A percentile compares a stretch with the other conserved stretches of the same genome.
These are phyloP conservation scores for Rhizoclosmatium sp. DNA, from an alignment of 192 early-diverging fungal species.

Conservation along the genomic window DNA sequence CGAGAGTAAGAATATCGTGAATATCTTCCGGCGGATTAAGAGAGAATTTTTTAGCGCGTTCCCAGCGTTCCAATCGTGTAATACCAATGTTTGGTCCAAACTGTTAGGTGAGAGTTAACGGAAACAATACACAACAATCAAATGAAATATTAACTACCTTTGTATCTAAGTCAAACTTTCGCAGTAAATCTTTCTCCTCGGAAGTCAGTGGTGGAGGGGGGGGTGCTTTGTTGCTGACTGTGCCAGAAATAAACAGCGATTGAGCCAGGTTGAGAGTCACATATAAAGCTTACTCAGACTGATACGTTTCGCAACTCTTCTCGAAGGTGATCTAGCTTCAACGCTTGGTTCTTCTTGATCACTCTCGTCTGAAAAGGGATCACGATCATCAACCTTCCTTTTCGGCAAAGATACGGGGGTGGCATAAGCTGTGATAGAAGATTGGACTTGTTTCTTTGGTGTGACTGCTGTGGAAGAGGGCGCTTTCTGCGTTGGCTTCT, in stretches of 20 bases:
- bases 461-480: background rate
- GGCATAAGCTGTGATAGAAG: background rate
- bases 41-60: constrained; percentile 55
- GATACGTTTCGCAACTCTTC: background rate
- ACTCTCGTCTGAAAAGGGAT: background rate
- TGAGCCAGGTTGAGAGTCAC: background rate
- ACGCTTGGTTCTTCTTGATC: background rate
- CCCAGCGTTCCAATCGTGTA: constrained; percentile 62
- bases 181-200: constrained; percentile 21
- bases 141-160: constrained; percentile 22
- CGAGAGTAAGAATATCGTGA: constrained; percentile 13
- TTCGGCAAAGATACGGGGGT: background rate
- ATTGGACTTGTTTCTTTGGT: background rate
- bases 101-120: constrained; percentile 10
- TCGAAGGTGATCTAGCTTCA: background rate
- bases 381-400: no score
- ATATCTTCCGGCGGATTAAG: constrained; percentile 55
- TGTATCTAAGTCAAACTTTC: constrained; percentile 47
- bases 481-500: background rate
- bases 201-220: background rate
- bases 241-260: background rate
- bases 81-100: constrained; percentile 63
- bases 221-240: background rate
- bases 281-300: background rate
- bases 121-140: background rate